phyloP scores from a whole-genome alignment of 257 asterid genomes.

The Ilex asprella region DNA sequence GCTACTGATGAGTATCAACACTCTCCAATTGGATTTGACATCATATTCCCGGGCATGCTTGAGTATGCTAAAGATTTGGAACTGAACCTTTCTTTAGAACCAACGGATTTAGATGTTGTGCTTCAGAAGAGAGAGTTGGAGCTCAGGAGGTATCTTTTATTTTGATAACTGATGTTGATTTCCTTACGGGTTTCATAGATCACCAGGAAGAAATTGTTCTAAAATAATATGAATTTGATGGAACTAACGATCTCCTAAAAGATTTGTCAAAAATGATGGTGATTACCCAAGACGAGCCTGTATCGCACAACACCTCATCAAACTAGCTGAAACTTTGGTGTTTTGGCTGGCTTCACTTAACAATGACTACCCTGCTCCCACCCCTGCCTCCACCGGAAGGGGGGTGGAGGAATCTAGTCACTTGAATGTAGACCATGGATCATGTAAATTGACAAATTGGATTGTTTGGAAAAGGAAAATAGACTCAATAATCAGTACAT shows the following conservation, averaged over 20 bases:
- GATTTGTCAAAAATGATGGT: not conserved
- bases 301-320: not conserved
- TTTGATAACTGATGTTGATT: not conserved
- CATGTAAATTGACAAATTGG: not conserved
- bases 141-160: constrained; percentile 51
- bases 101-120: constrained; percentile 28
- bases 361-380: no score
- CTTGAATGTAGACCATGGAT: not conserved
- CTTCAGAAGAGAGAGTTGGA: constrained; percentile 52
- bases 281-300: not conserved
- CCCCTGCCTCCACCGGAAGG: not conserved
- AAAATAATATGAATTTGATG: not conserved
- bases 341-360: not conserved
- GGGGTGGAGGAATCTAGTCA: not conserved
- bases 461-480: not conserved
- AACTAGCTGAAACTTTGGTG: not conserved
- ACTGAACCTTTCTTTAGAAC: constrained; percentile 54
- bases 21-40: constrained; percentile 75
- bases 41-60: constrained; percentile 76
- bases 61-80: constrained; percentile 51
- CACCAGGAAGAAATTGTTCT: not conserved
- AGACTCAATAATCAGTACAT: not conserved
- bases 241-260: no score
- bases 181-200: not conserved
- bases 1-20: constrained; percentile 35